Conservation (phyloP, 164 flowering plant genomes). For the Stephania cephalantha region DNA sequence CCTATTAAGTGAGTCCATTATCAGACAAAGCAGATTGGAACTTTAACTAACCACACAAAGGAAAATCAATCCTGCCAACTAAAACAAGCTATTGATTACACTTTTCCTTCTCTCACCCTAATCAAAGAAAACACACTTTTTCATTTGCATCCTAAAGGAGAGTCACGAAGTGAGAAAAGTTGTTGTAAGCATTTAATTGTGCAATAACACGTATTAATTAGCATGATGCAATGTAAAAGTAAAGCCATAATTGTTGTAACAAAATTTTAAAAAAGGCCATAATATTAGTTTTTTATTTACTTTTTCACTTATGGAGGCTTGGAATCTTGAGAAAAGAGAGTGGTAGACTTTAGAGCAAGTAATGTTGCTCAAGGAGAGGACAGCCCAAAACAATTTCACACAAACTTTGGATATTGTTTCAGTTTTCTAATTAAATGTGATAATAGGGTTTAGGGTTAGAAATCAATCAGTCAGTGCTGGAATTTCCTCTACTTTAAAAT, state of each 20-base stretch:
- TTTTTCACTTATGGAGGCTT: not conserved
- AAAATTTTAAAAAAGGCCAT: no score
- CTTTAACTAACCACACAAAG: not conserved
- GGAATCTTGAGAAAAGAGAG: not conserved
- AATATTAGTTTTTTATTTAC: not conserved
- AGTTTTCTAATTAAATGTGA: not conserved
- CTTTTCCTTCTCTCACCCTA: not conserved
- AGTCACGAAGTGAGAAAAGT: not conserved
- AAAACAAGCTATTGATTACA: not conserved
- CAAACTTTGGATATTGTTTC: not conserved
- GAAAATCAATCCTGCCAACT: not conserved
- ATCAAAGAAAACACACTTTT: not conserved
- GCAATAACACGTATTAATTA: not conserved
- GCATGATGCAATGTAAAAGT: not conserved
- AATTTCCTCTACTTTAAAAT: no score
- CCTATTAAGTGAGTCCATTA: no score
- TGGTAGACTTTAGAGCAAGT: not conserved
- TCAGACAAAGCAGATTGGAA: not conserved
- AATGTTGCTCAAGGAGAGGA: not conserved
- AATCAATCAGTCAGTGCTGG: not conserved
- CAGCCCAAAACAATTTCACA: not conserved
- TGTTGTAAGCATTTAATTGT: not conserved
- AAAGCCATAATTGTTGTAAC: not conserved
- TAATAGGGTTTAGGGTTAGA: not conserved
- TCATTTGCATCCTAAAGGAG: not conserved